These are phyloP conservation scores for Magnolia changhungtana DNA, from an alignment of 164 flowering plant species.

Conservation along the genomic window DNA sequence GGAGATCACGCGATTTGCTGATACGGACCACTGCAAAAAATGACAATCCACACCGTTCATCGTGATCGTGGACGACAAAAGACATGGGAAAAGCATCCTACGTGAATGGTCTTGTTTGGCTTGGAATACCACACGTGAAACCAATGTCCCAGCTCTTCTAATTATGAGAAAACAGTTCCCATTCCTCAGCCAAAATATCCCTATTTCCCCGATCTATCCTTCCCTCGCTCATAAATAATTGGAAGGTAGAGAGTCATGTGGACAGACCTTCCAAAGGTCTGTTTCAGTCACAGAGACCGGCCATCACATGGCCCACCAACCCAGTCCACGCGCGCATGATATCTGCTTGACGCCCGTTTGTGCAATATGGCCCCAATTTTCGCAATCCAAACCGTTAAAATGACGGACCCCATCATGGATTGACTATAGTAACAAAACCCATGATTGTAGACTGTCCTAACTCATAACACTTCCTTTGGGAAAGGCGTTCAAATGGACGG, in stretches of 20 bases:
- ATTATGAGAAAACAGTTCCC: too few species aligned
- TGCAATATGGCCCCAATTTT: neutral
- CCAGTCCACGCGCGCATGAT: neutral
- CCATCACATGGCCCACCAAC: neutral
- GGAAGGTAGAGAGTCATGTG: neutral
- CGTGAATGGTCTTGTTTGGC: conserved; percentile 25
- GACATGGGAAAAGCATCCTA: conserved; percentile 18
- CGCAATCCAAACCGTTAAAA: neutral
- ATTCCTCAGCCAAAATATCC: neutral
- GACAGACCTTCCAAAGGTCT: neutral
- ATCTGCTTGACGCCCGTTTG: neutral
- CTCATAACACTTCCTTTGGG: too few species aligned
- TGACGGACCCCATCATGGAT: too few species aligned
- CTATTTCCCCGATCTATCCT: neutral
- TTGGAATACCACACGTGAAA: conserved; percentile 25
- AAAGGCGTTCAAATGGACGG: too few species aligned
- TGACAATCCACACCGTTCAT: conserved; percentile 3
- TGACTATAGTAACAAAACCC: too few species aligned
- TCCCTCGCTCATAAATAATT: neutral
- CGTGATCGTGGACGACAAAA: conserved; percentile 25
- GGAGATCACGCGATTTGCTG: too few species aligned
- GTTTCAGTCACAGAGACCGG: neutral
- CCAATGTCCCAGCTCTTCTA: neutral
- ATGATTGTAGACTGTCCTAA: too few species aligned
- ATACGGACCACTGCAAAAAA: neutral